phyloP scores from a whole-genome alignment of 148 eudicot genomes.

The Silene conica region DNA sequence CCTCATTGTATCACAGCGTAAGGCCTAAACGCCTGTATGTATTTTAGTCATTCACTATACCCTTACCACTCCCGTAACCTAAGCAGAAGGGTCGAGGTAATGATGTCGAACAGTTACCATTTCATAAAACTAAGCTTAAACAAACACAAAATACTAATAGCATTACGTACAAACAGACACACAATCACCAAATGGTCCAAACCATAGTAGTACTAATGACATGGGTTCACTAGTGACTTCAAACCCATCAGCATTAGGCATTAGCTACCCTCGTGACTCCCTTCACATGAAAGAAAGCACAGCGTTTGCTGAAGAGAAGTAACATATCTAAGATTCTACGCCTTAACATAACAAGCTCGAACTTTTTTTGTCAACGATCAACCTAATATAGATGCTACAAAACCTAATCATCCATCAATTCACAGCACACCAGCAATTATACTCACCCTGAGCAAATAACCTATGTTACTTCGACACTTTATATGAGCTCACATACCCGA shows the following conservation, averaged over 20 bases:
- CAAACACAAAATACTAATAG: not conserved
- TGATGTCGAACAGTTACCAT: not conserved
- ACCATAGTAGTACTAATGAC: not conserved
- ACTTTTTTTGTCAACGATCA: not conserved
- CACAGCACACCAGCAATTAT: not conserved
- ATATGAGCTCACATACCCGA: too few relatives aligned
- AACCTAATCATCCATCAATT: not conserved
- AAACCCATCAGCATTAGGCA: not conserved
- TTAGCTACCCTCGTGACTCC: not conserved
- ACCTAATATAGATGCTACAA: not conserved
- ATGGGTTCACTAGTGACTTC: too few relatives aligned
- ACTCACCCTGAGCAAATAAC: not conserved
- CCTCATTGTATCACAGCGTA: not conserved
- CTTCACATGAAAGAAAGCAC: too few relatives aligned
- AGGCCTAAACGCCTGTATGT: not conserved
- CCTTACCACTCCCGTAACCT: not conserved
- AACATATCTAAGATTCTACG: too few relatives aligned
- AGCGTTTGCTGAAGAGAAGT: not conserved
- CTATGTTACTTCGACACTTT: too few relatives aligned
- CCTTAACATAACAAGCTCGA: not conserved
- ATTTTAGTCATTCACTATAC: not conserved
- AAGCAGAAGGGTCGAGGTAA: not conserved
- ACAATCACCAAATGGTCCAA: not conserved
- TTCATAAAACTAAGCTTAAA: not conserved
- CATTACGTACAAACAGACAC: not conserved